phyloP scores from a whole-genome alignment of 495 filamentous ascomycete genomes.

The Immersiella caudata region DNA sequence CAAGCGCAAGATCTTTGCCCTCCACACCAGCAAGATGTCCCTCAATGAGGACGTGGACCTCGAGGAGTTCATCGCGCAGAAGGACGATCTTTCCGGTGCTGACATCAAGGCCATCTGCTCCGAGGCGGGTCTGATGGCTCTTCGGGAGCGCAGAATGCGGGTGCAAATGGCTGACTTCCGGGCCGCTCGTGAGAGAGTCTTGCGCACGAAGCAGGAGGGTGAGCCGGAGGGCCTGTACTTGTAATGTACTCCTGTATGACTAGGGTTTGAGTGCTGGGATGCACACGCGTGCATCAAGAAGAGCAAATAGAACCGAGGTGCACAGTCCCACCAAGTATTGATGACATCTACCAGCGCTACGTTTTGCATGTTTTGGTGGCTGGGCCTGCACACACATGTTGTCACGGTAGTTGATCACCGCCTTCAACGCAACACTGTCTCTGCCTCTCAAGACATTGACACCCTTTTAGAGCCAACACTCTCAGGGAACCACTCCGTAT shows the following conservation, averaged over 20 bases:
- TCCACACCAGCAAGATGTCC: constrained; percentile 99
- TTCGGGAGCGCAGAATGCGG: constrained; percentile 94
- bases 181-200: constrained; percentile 84
- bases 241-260: constrained; percentile 55
- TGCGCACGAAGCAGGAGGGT: constrained; percentile 98
- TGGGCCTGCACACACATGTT: no score
- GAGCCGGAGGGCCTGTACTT: constrained; percentile 98
- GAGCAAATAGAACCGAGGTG: not conserved
- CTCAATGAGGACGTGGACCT: constrained; percentile 93
- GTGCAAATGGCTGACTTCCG: constrained; percentile 99
- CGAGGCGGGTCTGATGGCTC: constrained; percentile 92
- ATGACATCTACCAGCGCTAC: not conserved
- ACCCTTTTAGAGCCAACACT: no score
- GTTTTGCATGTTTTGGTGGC: no score
- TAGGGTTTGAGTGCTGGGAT: not conserved
- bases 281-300: not conserved
- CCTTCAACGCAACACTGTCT: no score
- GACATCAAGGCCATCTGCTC: constrained; percentile 99
- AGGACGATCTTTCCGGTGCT: constrained; percentile 95
- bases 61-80: constrained; percentile 97
- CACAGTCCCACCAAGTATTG: not conserved
- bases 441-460: no score
- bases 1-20: constrained; percentile 98
- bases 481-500: no score
- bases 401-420: no score